Conservation (phyloP, 805 yeast genomes). For the Myxozyma sirexii region DNA sequence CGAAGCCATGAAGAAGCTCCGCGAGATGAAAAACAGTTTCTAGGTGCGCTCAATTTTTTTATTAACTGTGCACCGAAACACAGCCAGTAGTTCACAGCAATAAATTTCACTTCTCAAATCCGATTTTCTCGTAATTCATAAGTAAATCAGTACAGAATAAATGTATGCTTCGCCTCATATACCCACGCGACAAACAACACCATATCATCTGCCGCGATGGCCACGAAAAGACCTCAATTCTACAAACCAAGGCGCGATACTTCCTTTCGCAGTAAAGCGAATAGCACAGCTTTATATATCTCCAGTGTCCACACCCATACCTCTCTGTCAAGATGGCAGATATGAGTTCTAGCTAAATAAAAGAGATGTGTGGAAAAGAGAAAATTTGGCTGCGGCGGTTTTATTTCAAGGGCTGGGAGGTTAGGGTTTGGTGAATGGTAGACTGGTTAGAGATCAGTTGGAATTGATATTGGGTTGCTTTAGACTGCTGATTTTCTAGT, state of each 20-base stretch:
- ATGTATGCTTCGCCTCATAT: constrained; percentile 15
- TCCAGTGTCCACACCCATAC: constrained; percentile 35
- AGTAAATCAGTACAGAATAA: not conserved
- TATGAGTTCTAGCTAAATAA: constrained; percentile 33
- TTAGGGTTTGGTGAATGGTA: no score
- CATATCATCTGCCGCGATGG: constrained; percentile 14
- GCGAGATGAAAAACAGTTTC: constrained; percentile 69
- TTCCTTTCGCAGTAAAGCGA: constrained; percentile 10
- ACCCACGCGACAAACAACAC: constrained; percentile 12
- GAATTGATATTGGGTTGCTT: no score
- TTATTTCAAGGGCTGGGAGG: no score
- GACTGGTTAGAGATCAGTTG: no score
- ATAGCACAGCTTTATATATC: constrained; percentile 23
- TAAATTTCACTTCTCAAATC: no score
- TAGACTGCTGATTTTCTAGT: no score
- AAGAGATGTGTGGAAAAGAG: constrained; percentile 19
- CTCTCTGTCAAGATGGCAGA: constrained; percentile 27
- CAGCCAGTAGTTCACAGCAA: no score
- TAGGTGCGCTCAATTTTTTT: not conserved
- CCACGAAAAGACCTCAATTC: constrained; percentile 14
- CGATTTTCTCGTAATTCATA: not conserved
- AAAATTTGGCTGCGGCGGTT: no score
- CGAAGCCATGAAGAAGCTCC: constrained; percentile 69
- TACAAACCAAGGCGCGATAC: not conserved
- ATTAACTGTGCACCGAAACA: no score